Base-by-base conservation (phyloP, 371 early-diverging fungal genomes). In the Chytridium lagenaria region DNA sequence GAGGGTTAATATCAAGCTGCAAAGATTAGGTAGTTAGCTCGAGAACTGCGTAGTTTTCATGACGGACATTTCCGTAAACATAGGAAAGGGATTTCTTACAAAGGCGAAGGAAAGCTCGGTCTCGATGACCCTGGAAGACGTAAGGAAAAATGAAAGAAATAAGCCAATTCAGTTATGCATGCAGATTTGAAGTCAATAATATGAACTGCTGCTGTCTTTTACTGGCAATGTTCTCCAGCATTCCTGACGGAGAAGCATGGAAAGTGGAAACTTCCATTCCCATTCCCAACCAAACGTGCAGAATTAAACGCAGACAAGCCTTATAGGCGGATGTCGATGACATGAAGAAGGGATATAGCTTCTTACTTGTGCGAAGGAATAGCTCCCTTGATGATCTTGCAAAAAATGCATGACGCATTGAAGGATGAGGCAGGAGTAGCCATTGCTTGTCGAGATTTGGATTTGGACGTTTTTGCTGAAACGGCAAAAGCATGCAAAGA, bases 381-480 rank as follows among this genome's bases (percentile, higher is more conserved):
- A 51, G 89, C 89, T 59, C 94, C 91, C 79, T 89, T 84, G 76
- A 94, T 87, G 76, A 96, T 95, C 77, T 92, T 93, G 88, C 97
- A 96, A 78, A 96, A 96, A 75, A 95, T 81, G 86, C 97, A 96
- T n/a, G 73, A 73, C 31, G 77, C 77, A 39, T 70, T 34, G 61
- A 61, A 61, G 10, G 55, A 44, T 19, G 19, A 19, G 19, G 44
- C 44, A 44, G 44, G 19, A 44, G 7, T 44, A 44, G 7, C 44
- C 7, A 19, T 12, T 12, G 12, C 19, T 44, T 19, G 44, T 12
- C 44, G 19, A 44, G 7, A 7, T 52, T 52, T 7, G 16, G 26
- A 52, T 10, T 7, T 52, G 55, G 12, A 7, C 55, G 23, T 52
- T 52, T 7, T 44, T 44, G 44, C 44, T 44, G 44, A 44, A 44